Evolutionary conservation across 2,329 filamentous ascomycete species (phyloP).

Genomic region (Neurospora crassa): DNA sequence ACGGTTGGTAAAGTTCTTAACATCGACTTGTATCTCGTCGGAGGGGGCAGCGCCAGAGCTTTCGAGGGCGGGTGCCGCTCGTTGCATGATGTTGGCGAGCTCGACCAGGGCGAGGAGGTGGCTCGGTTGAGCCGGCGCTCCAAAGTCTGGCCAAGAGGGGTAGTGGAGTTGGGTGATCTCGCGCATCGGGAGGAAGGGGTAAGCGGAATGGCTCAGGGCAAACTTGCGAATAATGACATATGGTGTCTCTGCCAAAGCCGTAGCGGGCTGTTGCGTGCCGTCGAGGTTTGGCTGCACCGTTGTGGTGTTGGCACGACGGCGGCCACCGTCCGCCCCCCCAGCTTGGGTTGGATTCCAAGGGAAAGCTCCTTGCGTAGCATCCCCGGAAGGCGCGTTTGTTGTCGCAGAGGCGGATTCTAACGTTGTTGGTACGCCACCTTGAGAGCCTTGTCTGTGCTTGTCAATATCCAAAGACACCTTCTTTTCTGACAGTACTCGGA

Average conservation of each 20-base stretch:
- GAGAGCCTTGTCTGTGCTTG: constrained; percentile 35
- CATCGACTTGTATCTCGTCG: background rate
- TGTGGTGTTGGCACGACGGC: constrained; percentile 45
- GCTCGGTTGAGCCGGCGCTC: constrained; percentile 77
- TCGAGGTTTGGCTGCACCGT: constrained; percentile 28
- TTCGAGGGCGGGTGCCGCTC: constrained; percentile 29
- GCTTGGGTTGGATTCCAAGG: constrained; percentile 8
- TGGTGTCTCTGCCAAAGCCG: constrained; percentile 45
- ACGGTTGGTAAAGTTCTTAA: background rate
- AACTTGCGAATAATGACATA: constrained; percentile 83
- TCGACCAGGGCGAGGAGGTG: constrained; percentile 87
- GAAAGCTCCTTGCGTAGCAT: constrained; percentile 13
- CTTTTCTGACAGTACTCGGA: constrained; percentile 73
- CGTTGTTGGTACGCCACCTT: background rate
- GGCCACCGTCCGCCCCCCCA: constrained; percentile 28
- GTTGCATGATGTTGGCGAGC: constrained; percentile 68
- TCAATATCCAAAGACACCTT: constrained; percentile 68
- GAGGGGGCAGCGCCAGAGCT: background rate
- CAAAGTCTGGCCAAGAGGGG: constrained; percentile 94
- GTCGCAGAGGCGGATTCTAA: background rate
- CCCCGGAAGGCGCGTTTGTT: constrained; percentile 20
- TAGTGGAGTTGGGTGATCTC: constrained; percentile 95
- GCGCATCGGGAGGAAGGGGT: constrained; percentile 77
- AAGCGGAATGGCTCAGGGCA: constrained; percentile 62
- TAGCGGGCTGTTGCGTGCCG: constrained; percentile 21